These are phyloP conservation scores for Penicillium odoratum DNA, from an alignment of 495 filamentous ascomycete genomes.

Conservation along the genomic window DNA sequence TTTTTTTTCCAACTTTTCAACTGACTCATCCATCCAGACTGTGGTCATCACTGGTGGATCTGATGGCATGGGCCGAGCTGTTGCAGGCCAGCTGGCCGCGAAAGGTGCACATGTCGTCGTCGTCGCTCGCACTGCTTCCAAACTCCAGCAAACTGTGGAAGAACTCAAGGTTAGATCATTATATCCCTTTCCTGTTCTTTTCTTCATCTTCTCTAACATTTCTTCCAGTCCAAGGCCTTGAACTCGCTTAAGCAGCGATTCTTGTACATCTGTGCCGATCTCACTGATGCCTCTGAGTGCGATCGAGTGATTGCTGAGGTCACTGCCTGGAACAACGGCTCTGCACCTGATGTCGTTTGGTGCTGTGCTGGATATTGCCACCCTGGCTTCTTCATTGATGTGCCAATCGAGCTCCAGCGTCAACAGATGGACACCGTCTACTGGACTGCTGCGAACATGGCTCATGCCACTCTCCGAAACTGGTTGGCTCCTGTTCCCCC, in stretches of 20 bases:
- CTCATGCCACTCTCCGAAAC: slow-evolving; percentile 58
- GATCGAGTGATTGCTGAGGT: slow-evolving; percentile 67
- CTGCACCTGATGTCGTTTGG: slow-evolving; percentile 84
- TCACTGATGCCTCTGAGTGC: slow-evolving; percentile 67
- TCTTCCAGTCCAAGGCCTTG: slow-evolving; percentile 55
- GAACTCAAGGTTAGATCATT: slow-evolving; percentile 56
- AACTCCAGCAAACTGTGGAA: slow-evolving; percentile 71
- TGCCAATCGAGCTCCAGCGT: slow-evolving; percentile 59
- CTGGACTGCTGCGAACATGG: slow-evolving; percentile 84
- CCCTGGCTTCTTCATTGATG: slow-evolving; percentile 79
- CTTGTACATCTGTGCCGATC: slow-evolving; percentile 80
- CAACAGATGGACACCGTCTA: slow-evolving; percentile 91
- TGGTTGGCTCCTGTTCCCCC: slow-evolving; percentile 48
- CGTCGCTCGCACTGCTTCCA: slow-evolving; percentile 71
- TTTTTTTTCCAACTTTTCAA: background rate
- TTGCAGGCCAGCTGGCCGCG: slow-evolving; percentile 67
- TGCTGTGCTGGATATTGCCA: slow-evolving; percentile 78
- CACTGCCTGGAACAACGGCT: slow-evolving; percentile 77
- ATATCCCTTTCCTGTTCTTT: background rate
- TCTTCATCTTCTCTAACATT: slow-evolving; percentile 12
- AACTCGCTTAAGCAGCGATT: slow-evolving; percentile 70
- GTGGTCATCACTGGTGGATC: slow-evolving; percentile 89
- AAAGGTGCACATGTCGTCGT: slow-evolving; percentile 89
- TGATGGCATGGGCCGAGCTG: slow-evolving; percentile 82
- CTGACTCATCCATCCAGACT: slow-evolving; percentile 54